Base-by-base conservation (phyloP, 345 rosid species). In the Anacardium occidentale region DNA sequence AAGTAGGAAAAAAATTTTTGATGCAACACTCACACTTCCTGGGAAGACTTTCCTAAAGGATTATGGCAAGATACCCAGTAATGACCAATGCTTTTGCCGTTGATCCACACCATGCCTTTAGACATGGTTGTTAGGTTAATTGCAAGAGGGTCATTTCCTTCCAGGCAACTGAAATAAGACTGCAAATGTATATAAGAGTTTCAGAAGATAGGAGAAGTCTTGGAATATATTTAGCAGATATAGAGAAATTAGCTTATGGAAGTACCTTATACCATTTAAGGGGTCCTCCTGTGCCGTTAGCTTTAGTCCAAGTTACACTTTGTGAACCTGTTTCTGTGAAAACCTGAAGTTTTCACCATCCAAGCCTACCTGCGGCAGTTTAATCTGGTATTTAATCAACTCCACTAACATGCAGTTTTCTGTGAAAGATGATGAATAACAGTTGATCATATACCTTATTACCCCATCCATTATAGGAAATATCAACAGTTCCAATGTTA, bases 21-120 rank as follows among this genome's bases (percentile, higher is more conserved):
- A 37, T 11, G n/a, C 59, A 15, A 10, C 22, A 68, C 86, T 79
- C 76, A 82, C 90, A 72, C 83, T 21, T 75, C 37, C 73, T 83
- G 88, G 10, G 90, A 66, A n/a, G 88, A 70, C 26, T 67, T 48
- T 44, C 77, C 86, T 1, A 79, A 76, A 17, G 88, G 81, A 53
- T 79, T 77, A 59, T 75, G 45, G 73, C 54, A 84, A 53, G 82
- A 68, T 72, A 74, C 67, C 90, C 90, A 86, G 55, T 86, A 79
- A 0, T 85, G 80, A 22, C 88, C 85, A 7, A 84, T 79, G 79
- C 82, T 77, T 32, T 75, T 71, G 13, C 90, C 86, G 17, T 84
- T 86, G 74, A 84, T 40, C 86, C 86, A 86, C 68, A 81, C 75
- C 86, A 83, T 81, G 56, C 90, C 88, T 69, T 86, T 84, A 2